Percentiles rank a stretch among this genome's conserved stretches.
These are phyloP conservation scores for Phytopythium ostracodes DNA, from an alignment of 352 stramenopile species.

Conservation along the genomic window DNA sequence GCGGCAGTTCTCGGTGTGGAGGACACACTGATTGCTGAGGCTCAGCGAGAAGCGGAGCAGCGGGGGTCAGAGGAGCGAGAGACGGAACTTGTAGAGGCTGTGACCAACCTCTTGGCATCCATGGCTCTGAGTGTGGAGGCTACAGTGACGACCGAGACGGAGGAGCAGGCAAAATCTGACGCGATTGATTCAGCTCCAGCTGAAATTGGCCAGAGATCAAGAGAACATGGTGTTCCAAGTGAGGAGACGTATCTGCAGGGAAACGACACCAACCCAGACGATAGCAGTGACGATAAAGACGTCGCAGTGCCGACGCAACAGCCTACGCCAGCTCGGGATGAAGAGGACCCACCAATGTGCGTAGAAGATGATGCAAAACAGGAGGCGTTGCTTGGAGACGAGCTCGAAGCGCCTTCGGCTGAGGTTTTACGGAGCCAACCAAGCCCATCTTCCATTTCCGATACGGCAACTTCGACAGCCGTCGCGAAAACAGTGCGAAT, in stretches of 20 bases:
- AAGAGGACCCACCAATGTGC: background rate
- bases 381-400: background rate
- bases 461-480: background rate
- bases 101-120: background rate
- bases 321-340: background rate
- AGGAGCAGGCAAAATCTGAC: background rate
- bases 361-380: background rate
- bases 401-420: background rate
- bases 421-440: background rate
- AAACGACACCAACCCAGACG: background rate
- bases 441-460: background rate
- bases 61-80: background rate
- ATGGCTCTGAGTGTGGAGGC: background rate
- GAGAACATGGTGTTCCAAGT: background rate
- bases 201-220: background rate
- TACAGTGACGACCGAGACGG: background rate
- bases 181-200: background rate
- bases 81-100: background rate
- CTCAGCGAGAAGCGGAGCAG: background rate
- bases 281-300: background rate
- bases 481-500: background rate
- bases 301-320: background rate
- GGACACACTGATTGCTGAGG: slow-evolving; percentile 2
- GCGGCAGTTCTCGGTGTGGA: background rate
- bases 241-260: background rate